Percentiles rank a stretch among this genome's conserved stretches.
These are phyloP conservation scores for Zymoseptoria crescenta DNA, from an alignment of 2,329 filamentous ascomycete genomes.

Conservation along the genomic window DNA sequence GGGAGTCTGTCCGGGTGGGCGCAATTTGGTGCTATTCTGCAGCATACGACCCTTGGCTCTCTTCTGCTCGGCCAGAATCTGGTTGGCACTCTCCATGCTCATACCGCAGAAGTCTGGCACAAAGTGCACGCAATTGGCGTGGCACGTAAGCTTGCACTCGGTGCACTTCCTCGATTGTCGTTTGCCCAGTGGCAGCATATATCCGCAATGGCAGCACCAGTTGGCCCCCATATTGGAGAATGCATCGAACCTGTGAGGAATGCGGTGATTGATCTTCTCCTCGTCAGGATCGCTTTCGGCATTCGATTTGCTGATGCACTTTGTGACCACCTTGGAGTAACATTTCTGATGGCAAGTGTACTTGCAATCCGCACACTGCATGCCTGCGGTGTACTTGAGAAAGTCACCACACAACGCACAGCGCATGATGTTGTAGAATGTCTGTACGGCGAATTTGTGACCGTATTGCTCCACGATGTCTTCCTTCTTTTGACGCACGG, in stretches of 20 bases:
- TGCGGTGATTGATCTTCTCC: conserved; percentile 98
- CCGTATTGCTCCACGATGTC: conserved; percentile 98
- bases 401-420: conserved; percentile 97
- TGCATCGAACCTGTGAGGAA: conserved; percentile 93
- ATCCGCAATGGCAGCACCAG: conserved; percentile 99
- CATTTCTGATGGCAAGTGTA: conserved; percentile 99
- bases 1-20: conserved; percentile 35
- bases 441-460: conserved; percentile 96
- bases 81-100: conserved; percentile 95
- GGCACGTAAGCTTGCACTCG: conserved; percentile 89
- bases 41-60: conserved; percentile 52
- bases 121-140: conserved; percentile 84
- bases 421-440: conserved; percentile 99
- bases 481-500: conserved; percentile 94
- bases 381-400: conserved; percentile 94
- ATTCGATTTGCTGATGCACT: conserved; percentile 99
- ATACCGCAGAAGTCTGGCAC: conserved; percentile 99
- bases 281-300: conserved; percentile 97
- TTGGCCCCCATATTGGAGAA: conserved; percentile 97
- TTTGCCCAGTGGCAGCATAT: conserved; percentile 86
- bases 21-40: conserved; percentile 45
- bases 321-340: conserved; percentile 92
- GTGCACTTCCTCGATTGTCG: conserved; percentile 91
- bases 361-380: conserved; percentile 99
- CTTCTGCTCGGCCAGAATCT: conserved; percentile 81